Percentiles rank a stretch among this genome's conserved stretches.
These are phyloP conservation scores for Hordeum vulgare DNA, from an alignment of 176 grass and related monocot species.

Conservation along the genomic window DNA sequence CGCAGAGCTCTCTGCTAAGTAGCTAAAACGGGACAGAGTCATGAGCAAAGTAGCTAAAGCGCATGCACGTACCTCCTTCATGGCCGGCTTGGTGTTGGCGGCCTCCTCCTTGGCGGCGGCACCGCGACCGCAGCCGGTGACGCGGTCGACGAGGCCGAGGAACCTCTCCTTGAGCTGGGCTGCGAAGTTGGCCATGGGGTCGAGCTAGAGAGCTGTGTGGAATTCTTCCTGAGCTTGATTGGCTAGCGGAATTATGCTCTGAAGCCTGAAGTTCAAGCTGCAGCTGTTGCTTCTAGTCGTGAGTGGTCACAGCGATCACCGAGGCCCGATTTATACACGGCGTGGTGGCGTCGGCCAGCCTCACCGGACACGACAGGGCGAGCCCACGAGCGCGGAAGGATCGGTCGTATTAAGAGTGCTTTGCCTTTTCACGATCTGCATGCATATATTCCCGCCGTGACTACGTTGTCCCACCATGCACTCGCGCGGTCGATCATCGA, in stretches of 20 bases:
- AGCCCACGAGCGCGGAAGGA: not conserved
- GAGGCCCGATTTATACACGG: constrained; percentile 9
- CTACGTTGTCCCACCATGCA: not conserved
- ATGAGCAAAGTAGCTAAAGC: not conserved
- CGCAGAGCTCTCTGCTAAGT: not conserved
- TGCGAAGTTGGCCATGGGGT: constrained; percentile 19
- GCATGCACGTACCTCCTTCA: not conserved
- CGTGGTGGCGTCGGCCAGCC: not conserved
- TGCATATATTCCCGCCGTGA: not conserved
- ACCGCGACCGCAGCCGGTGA: not conserved
- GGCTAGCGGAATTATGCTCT: not conserved
- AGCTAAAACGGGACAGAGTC: not conserved
- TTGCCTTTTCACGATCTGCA: not conserved
- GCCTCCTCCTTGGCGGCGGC: not conserved
- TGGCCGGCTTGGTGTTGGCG: not conserved
- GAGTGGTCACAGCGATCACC: not conserved
- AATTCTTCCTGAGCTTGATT: not conserved
- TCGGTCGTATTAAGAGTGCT: not conserved
- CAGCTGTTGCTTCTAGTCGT: not conserved
- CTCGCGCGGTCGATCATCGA: not conserved
- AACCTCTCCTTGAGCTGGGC: constrained; percentile 32
- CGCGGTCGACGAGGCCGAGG: constrained; percentile 21
- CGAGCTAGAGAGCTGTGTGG: not conserved
- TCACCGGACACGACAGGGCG: not conserved
- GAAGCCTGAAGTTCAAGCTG: not conserved